Base-by-base conservation (phyloP, 306 rosid genomes). In the Fagus sylvatica region DNA sequence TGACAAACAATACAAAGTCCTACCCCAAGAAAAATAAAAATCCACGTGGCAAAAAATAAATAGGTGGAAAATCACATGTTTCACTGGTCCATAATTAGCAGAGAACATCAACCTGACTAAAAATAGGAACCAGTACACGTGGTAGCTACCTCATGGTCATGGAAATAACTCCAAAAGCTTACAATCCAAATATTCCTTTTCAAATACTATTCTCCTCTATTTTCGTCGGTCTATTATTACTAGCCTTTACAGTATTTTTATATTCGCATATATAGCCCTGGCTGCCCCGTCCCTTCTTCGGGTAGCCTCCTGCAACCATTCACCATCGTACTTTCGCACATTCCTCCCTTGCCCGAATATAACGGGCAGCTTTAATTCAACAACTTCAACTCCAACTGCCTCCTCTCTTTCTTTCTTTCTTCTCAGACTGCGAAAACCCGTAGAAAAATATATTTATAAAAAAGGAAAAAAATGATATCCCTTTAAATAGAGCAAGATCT, bases 281-380 rank as follows among this genome's bases (percentile, higher is more conserved):
- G 2, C 70, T 76, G 72, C 85, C 85, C 88, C 81, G 71, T 8
- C 33, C 54, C 3, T 33, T 48, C n/a, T 33, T 39, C 72, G 91
- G 91, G 85, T 87, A 83, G 78, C 46, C 2, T 51, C 67, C 3
- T 7, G 9, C 17, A 32, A 19, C 82, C 77, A 54, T 51, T 53
- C 75, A 39, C 15, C 30, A 3, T 36, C 66, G 22, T 3, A 16
- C 39, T 32, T 53, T 41, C 40, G 41, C 79, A 32, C 59, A 28
- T 30, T 22, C 88, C 32, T 57, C 7, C 51, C 1, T 71, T 77
- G 84, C 81, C 84, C 85, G 61, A 13, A 78, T 17, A 72, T 80
- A 6, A 41, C 54, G 89, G 87, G 85, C 85, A 85, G 85, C 82
- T 66, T 7, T 6, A n/a, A 13, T 34, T 1, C 30, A 2, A 36